Evolutionary conservation across 176 grass and related monocot species (phyloP).

Genomic region (Triticum urartu): DNA sequence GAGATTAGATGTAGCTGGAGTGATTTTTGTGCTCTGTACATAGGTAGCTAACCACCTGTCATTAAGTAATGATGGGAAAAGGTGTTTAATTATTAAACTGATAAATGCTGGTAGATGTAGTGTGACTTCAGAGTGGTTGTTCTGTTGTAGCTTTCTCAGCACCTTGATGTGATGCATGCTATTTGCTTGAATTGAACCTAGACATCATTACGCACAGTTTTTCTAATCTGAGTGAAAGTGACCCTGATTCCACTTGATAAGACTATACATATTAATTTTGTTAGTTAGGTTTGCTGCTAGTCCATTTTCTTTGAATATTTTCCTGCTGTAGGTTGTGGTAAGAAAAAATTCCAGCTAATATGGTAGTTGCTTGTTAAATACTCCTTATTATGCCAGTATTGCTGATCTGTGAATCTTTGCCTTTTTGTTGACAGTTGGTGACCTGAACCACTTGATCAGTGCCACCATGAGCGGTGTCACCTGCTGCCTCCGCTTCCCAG

Average conservation of each 20-base stretch:
- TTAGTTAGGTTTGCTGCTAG: neutral
- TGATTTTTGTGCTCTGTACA: neutral
- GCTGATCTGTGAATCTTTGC: constrained; percentile 18
- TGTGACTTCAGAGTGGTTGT: neutral
- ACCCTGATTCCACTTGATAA: neutral
- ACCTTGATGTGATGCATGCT: neutral
- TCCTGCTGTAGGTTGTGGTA: neutral
- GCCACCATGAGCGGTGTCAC: constrained; percentile 80
- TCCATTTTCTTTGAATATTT: neutral
- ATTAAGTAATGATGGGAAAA: neutral
- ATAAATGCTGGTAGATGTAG: neutral
- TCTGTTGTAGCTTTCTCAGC: neutral
- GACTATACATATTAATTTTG: neutral
- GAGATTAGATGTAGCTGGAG: neutral
- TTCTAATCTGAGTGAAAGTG: neutral
- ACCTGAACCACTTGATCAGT: constrained; percentile 75
- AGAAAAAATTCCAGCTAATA: neutral
- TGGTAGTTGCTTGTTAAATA: neutral
- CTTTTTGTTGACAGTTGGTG: constrained; percentile 55
- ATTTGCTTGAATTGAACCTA: neutral
- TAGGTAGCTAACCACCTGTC: neutral
- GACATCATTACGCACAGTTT: neutral
- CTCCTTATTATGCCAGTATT: neutral
- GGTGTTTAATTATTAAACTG: neutral
- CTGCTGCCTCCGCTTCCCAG: constrained; percentile 77